Evolutionary conservation across 2,329 filamentous ascomycete genomes (phyloP).

Genomic region (Aspergillus pseudoglaucus): DNA sequence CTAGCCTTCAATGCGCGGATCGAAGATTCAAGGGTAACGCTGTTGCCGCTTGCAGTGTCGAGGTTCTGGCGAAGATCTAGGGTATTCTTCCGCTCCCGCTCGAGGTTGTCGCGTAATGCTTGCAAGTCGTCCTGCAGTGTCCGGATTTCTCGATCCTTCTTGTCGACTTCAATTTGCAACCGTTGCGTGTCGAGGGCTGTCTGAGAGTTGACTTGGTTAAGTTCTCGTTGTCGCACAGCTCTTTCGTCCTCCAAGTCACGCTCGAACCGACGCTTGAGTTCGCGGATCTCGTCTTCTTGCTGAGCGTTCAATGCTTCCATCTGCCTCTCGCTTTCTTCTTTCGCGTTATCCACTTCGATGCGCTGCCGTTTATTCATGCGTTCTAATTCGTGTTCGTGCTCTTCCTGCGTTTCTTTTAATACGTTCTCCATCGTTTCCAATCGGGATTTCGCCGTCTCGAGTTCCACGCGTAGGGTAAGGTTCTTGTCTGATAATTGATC

Average conservation of each 20-base stretch:
- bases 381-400: constrained; percentile 47
- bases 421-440: constrained; percentile 44
- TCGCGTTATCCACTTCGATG: constrained; percentile 35
- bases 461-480: constrained; percentile 56
- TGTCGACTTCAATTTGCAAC: constrained; percentile 41
- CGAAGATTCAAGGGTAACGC: constrained; percentile 64
- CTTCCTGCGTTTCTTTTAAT: constrained; percentile 47
- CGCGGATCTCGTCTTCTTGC: constrained; percentile 63
- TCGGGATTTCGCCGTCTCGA: constrained; percentile 55
- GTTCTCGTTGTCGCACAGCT: constrained; percentile 30
- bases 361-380: constrained; percentile 49
- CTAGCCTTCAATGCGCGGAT: constrained; percentile 71
- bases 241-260: constrained; percentile 61
- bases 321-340: constrained; percentile 45
- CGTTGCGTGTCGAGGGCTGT: constrained; percentile 34
- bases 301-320: constrained; percentile 53
- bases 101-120: constrained; percentile 43
- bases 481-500: constrained; percentile 48
- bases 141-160: constrained; percentile 50
- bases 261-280: constrained; percentile 57
- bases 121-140: constrained; percentile 36
- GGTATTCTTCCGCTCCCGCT: constrained; percentile 58
- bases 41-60: constrained; percentile 54
- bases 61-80: constrained; percentile 53
- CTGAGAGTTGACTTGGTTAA: constrained; percentile 30